Base-by-base conservation (phyloP, 2,329 filamentous ascomycete species). In the Aspergillus thermomutatus region DNA sequence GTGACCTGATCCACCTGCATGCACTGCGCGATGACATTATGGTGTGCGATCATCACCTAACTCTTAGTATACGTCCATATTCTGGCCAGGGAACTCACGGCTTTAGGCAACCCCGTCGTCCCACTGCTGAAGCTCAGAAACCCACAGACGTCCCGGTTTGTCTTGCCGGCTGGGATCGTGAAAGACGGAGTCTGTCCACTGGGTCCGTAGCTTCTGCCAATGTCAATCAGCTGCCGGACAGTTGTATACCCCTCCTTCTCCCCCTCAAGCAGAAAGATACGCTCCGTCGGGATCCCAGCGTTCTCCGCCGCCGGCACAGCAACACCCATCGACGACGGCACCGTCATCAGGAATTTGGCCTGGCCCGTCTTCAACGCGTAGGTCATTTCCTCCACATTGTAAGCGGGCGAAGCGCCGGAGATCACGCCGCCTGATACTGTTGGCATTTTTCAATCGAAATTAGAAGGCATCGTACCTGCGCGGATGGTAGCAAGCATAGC, bases 311-410 rank as follows among this genome's bases (percentile, higher is more conserved):
- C 82, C 17, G 76, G 76, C 9, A 75, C 70, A 1, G 83, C 84
- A 37, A 87, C 79, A 4, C 82, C 75, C 71, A 86, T 79, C 17
- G 77, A 81, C 17, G 79, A 77, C 0, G 79, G 78, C 2, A 83
- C 77, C 0, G 84, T 86, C 70, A 87, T 80, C 9, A 87, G 65
- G 57, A 84, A 83, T 60, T 80, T 85, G 2, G 83, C 81, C 34
- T 82, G 74, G 0, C 79, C 82, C 1, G 79, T 85, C 62, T 82
- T 80, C 2, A 89, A 72, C 1, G 84, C 85, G 68, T 87, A 87
- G 1, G 80, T 82, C 83, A 89, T 87, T 63, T 89, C 87, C 50
- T 89, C 86, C 17, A 83, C 77, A 55, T 83, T 87, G 69, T 88
- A 89, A 0, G 85, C 86, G 0, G 86, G 86, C 17, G 80, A 84